phyloP scores from a whole-genome alignment of 805 yeast species.

The Cephaloascus albidus region DNA sequence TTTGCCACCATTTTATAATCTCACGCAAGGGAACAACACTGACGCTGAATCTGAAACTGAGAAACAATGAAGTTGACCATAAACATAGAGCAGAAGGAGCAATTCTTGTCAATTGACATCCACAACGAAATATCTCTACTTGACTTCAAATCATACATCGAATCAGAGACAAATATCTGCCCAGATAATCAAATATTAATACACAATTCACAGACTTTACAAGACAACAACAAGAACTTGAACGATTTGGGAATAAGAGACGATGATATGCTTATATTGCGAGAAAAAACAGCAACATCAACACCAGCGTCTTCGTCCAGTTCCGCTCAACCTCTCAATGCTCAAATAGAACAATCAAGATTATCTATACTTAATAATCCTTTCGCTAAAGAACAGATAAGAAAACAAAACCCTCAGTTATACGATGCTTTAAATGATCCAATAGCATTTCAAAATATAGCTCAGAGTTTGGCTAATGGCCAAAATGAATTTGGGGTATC shows the following conservation, averaged over 20 bases:
- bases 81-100: slow-evolving; percentile 39
- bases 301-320: neutral
- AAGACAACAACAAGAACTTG: slow-evolving; percentile 25
- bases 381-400: neutral
- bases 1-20: too few species aligned
- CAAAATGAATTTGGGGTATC: neutral
- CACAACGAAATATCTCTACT: slow-evolving; percentile 51
- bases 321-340: slow-evolving; percentile 1
- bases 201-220: slow-evolving; percentile 34
- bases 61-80: slow-evolving; percentile 47
- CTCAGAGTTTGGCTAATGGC: neutral
- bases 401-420: neutral
- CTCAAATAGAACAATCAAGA: neutral
- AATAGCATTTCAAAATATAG: neutral
- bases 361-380: too few species aligned
- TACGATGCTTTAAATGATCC: neutral
- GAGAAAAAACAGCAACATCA: slow-evolving; percentile 5
- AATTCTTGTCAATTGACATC: slow-evolving; percentile 48
- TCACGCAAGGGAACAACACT: too few species aligned
- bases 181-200: slow-evolving; percentile 37
- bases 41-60: too few species aligned
- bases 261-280: slow-evolving; percentile 47
- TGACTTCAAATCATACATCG: slow-evolving; percentile 68
- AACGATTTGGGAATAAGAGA: slow-evolving; percentile 38
- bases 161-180: slow-evolving; percentile 54